These are phyloP conservation scores for Schizosaccharomyces lindneri DNA, from an alignment of 805 yeast genomes.

Conservation along the genomic window DNA sequence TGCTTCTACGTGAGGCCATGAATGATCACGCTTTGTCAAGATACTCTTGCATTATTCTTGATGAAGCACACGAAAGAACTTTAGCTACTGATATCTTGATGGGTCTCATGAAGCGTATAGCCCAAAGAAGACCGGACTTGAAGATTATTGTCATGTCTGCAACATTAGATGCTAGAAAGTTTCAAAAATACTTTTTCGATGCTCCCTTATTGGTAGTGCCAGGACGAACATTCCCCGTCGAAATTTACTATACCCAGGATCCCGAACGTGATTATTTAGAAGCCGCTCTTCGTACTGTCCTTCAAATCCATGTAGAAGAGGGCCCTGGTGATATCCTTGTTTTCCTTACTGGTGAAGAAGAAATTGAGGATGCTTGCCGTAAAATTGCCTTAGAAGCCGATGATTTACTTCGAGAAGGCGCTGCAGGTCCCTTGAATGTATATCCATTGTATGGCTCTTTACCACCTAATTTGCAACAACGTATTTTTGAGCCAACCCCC, in stretches of 20 bases:
- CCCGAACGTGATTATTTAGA: slow-evolving; percentile 85
- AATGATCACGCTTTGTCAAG: slow-evolving; percentile 61
- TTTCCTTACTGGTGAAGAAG: slow-evolving; percentile 90
- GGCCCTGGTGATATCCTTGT: slow-evolving; percentile 73
- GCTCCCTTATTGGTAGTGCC: slow-evolving; percentile 46
- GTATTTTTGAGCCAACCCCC: slow-evolving; percentile 80
- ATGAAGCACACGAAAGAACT: slow-evolving; percentile 96
- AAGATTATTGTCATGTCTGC: slow-evolving; percentile 94
- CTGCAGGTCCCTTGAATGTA: slow-evolving; percentile 68
- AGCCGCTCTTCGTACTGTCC: slow-evolving; percentile 81
- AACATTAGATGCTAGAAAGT: slow-evolving; percentile 88
- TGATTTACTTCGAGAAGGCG: slow-evolving; percentile 65
- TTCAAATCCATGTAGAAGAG: slow-evolving; percentile 92
- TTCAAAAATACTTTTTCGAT: slow-evolving; percentile 47
- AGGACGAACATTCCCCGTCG: slow-evolving; percentile 94
- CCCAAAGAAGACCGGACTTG: slow-evolving; percentile 57
- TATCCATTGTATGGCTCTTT: slow-evolving; percentile 90
- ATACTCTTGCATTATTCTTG: slow-evolving; percentile 76
- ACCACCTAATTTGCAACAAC: slow-evolving; percentile 88
- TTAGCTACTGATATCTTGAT: slow-evolving; percentile 85
- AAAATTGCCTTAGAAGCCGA: slow-evolving; percentile 74
- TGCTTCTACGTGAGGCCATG: slow-evolving; percentile 92
- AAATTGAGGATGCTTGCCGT: slow-evolving; percentile 88
- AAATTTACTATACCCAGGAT: slow-evolving; percentile 88
- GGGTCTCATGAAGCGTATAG: slow-evolving; percentile 76